Percentiles rank a stretch among this genome's conserved stretches.
Evolutionary conservation across 108 stramenopile species (phyloP).

Genomic region (Nitzschia sp.): DNA sequence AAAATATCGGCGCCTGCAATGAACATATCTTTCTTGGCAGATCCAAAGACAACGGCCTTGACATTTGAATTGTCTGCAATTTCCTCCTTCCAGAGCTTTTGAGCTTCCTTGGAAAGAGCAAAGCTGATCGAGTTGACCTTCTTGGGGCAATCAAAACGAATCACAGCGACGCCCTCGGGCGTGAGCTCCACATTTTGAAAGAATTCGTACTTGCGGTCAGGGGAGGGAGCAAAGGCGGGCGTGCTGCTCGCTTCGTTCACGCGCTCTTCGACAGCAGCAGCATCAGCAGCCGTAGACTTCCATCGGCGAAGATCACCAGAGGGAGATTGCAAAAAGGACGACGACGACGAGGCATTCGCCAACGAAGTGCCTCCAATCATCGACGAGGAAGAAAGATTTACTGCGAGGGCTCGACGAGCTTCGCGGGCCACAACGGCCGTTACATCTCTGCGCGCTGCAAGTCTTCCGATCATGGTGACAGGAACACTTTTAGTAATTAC

Average conservation of each 20-base stretch:
- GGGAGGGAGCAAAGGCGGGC: conserved; percentile 51
- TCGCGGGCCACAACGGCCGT: conserved; percentile 16
- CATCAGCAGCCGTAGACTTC: conserved; percentile 26
- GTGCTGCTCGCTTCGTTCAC: not conserved
- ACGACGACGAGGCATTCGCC: not conserved
- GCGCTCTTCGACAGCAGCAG: conserved; percentile 15
- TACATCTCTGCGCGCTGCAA: conserved; percentile 14
- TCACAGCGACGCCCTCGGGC: conserved; percentile 77
- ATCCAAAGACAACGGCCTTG: conserved; percentile 95
- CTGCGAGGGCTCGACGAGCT: not conserved
- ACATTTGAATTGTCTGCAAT: conserved; percentile 63
- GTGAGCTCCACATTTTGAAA: conserved; percentile 85
- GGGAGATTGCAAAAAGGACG: not conserved
- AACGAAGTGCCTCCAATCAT: no score
- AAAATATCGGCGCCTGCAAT: conserved; percentile 99
- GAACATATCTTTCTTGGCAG: conserved; percentile 95
- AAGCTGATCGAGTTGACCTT: conserved; percentile 95
- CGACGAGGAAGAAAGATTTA: not conserved
- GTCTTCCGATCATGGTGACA: conserved; percentile 25
- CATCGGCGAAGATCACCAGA: conserved; percentile 4
- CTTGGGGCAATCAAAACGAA: conserved; percentile 93
- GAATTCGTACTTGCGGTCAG: conserved; percentile 81
- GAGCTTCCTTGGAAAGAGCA: conserved; percentile 83
- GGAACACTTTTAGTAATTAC: no score
- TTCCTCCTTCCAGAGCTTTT: conserved; percentile 77